These are phyloP conservation scores for Talaromyces pinophilus DNA, from an alignment of 2,329 filamentous ascomycete species.

Conservation along the genomic window DNA sequence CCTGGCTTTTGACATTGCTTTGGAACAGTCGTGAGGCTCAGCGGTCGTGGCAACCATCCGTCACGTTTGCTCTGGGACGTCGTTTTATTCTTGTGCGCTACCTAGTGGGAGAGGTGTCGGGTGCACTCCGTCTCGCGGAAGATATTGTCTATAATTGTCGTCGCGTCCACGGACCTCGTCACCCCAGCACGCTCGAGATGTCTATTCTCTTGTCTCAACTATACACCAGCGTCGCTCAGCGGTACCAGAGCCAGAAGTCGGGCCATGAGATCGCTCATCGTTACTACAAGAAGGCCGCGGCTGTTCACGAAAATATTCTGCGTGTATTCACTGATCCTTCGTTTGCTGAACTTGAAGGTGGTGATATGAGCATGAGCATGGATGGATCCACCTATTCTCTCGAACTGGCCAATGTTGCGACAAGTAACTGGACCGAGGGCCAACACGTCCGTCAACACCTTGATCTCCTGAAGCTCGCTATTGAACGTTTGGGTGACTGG, in stretches of 20 bases:
- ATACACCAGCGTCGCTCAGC: conserved; percentile 47
- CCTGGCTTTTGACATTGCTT: conserved; percentile 45
- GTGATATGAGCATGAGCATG: conserved; percentile 28
- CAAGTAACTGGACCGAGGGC: conserved; percentile 30
- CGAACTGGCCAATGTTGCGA: conserved; percentile 26
- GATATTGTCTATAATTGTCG: conserved; percentile 59
- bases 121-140: conserved; percentile 52
- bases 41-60: conserved; percentile 41
- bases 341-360: conserved; percentile 35
- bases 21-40: conserved; percentile 51
- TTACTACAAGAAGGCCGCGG: conserved; percentile 43
- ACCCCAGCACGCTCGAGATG: conserved; percentile 51
- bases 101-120: conserved; percentile 48
- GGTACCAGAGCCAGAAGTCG: conserved; percentile 37
- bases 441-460: conserved; percentile 41
- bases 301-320: conserved; percentile 42
- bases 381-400: conserved; percentile 29
- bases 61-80: conserved; percentile 54
- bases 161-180: conserved; percentile 52
- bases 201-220: conserved; percentile 53
- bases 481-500: conserved; percentile 45
- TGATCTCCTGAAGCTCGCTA: conserved; percentile 42
- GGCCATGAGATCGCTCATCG: conserved; percentile 38
- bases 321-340: conserved; percentile 38
- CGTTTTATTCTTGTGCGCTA: conserved; percentile 54